Evolutionary conservation across 257 asterid genomes (phyloP), one percentile per base, ranked within the genome.

Genomic region (Solanum phureja): DNA sequence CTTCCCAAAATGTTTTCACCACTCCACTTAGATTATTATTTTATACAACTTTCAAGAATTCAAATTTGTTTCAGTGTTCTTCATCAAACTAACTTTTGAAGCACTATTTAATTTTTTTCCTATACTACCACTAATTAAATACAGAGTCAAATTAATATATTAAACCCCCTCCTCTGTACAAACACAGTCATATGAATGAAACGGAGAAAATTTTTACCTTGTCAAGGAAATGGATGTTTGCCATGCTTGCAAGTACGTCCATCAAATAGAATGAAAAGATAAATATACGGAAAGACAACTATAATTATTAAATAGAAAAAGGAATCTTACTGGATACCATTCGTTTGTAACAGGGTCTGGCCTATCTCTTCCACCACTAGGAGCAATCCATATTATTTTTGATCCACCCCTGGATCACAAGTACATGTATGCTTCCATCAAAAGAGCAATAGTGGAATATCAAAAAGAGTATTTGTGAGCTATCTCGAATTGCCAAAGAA

Each of bases 291-390:
- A 71, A 86, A 46, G 34, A 33, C 58, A 75, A 56, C 73, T 31
- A 31, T 72, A 92, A 89, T 44, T 73, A 89, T 44, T 73, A 83
- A 83, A 86, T 64, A 40, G 74, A 86, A 72, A 87, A 5, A 72
- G 89, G 88, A 86, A 58, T 87, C 96, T 86, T 97, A 97, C 99
- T 16, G 99, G 99, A 88, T 73, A 89, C 94, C 95, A 97, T 90
- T 97, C 99, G 87, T 92, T 89, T 74, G 98, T 93, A 83, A 92
- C 92, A 86, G 96, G 96, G 91, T 95, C 95, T 13, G 98, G 98
- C 34, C 99, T 97, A 89, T 97, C 99, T 92, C 99, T 94, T 90
- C 99, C 99, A 88, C 99, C 99, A 92, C 99, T 97, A 81, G 99
- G 98, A 84, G 99, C 98, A 86, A 97, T 97, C 99, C 99, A 97